Evolutionary conservation across 2,329 filamentous ascomycete species (phyloP), one percentile per base, ranked within the genome.

Genomic region (Pseudocercospora cruenta): DNA sequence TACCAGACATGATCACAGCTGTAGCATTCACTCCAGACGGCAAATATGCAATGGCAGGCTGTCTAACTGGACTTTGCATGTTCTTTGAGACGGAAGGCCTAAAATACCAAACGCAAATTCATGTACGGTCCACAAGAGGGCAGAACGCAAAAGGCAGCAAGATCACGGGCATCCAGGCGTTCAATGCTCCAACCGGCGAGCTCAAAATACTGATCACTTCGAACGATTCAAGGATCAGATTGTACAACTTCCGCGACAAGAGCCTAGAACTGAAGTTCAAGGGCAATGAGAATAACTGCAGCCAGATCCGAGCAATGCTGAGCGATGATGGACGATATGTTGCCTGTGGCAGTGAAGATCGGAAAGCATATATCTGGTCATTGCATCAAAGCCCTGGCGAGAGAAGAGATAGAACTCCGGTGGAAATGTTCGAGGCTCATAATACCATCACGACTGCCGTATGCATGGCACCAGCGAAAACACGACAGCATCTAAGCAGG

Each of bases 111-210:
- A 91, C 90, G 1, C 93, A 97, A 76, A 90, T 98, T 31, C 93
- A 97, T 71, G 94, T 97, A n/a, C 89, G 94, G 53, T 97, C 94
- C 0, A 93, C 93, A 0, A 87, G 94, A 66, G 94, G 95, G 2
- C 94, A 93, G 76, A 98, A 97, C 75, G 91, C 94, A 4, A 97
- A 96, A 77, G 94, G 94, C 5, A 97, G 93, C 81, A 99, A 99
- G 77, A 97, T 99, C 72, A 98, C 95, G 0, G 94, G 93, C 6
- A 97, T 99, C 61, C 89, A 94, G 74, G 91, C 93, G 0, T 88
- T 90, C 69, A 79, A 82, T 16, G 81, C 84, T 22, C 81, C 86
- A 59, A 86, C 86, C 39, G 87, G 87, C 0, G 90, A 94, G 61
- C 85, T 92, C 59, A 96, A 96, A 74, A 82, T 99, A 2, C 82